These are phyloP conservation scores for Lunularia cruciata DNA, from an alignment of 225 moss, liverwort and hornwort genomes.

Conservation along the genomic window DNA sequence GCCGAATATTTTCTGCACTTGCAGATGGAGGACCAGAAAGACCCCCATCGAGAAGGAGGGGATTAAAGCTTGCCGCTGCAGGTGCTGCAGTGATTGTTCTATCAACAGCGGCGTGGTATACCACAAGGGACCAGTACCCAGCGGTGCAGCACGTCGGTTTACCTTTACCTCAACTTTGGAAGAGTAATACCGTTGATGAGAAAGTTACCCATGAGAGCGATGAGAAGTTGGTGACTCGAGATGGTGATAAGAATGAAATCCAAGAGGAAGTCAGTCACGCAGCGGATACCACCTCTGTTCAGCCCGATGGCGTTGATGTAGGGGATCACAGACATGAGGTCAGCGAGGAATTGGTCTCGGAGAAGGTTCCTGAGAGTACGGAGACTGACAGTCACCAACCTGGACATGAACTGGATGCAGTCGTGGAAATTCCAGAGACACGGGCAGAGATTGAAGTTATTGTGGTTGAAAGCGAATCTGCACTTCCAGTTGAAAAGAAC, in stretches of 20 bases:
- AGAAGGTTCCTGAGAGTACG: background rate
- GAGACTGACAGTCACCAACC: background rate
- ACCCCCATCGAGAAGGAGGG: slow-evolving; percentile 27
- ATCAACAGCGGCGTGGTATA: slow-evolving; percentile 44
- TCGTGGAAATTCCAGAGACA: slow-evolving; percentile 18
- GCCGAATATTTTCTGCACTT: slow-evolving; percentile 36
- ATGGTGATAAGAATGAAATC: slow-evolving; percentile 16
- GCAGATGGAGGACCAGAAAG: slow-evolving; percentile 30
- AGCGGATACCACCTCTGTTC: slow-evolving; percentile 1
- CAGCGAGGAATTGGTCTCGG: background rate
- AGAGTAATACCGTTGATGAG: slow-evolving; percentile 25
- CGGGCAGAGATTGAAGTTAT: slow-evolving; percentile 5
- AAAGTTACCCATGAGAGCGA: slow-evolving; percentile 5
- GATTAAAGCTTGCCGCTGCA: slow-evolving; percentile 32
- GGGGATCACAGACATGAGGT: slow-evolving; percentile 18
- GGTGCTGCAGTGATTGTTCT: slow-evolving; percentile 43
- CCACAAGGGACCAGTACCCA: slow-evolving; percentile 34
- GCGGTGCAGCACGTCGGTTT: slow-evolving; percentile 39
- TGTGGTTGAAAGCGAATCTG: slow-evolving; percentile 15
- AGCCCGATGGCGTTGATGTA: slow-evolving; percentile 13
- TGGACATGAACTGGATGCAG: background rate
- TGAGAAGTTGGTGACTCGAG: slow-evolving; percentile 17
- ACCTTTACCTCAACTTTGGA: slow-evolving; percentile 36
- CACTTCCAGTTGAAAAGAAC: slow-evolving; percentile 11
- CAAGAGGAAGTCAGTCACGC: slow-evolving; percentile 16